These are phyloP conservation scores for Torulaspora gathmanii DNA, from an alignment of 805 yeast species.

Conservation along the genomic window DNA sequence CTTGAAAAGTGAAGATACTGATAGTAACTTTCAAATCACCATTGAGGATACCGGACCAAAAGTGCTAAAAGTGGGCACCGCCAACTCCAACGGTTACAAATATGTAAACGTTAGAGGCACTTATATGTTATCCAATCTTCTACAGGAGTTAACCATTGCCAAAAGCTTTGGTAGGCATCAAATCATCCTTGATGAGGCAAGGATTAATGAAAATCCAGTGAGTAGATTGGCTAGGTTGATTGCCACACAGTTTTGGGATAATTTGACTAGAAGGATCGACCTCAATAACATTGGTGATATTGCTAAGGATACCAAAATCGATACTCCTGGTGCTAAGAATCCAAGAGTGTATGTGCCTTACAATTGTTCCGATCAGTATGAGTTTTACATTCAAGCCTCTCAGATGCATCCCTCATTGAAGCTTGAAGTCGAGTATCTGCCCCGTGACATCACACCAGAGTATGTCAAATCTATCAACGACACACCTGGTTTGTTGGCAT, in stretches of 20 bases:
- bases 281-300: conserved; percentile 57
- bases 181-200: conserved; percentile 73
- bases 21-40: conserved; percentile 76
- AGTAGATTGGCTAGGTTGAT: conserved; percentile 69
- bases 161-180: conserved; percentile 71
- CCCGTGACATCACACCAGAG: conserved; percentile 68
- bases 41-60: conserved; percentile 83
- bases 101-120: conserved; percentile 78
- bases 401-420: conserved; percentile 48
- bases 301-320: conserved; percentile 74
- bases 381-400: conserved; percentile 56
- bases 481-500: conserved; percentile 79
- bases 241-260: conserved; percentile 72
- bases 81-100: conserved; percentile 75
- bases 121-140: conserved; percentile 76
- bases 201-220: conserved; percentile 86
- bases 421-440: conserved; percentile 73
- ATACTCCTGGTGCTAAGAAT: conserved; percentile 52
- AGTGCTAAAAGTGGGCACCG: conserved; percentile 74
- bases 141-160: conserved; percentile 87
- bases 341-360: conserved; percentile 78
- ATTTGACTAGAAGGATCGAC: conserved; percentile 67
- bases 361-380: conserved; percentile 64
- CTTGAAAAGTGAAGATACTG: conserved; percentile 77
- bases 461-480: conserved; percentile 71